Conservation (phyloP, 2,329 filamentous ascomycete species). For the Xylariomycetidae sp. region DNA sequence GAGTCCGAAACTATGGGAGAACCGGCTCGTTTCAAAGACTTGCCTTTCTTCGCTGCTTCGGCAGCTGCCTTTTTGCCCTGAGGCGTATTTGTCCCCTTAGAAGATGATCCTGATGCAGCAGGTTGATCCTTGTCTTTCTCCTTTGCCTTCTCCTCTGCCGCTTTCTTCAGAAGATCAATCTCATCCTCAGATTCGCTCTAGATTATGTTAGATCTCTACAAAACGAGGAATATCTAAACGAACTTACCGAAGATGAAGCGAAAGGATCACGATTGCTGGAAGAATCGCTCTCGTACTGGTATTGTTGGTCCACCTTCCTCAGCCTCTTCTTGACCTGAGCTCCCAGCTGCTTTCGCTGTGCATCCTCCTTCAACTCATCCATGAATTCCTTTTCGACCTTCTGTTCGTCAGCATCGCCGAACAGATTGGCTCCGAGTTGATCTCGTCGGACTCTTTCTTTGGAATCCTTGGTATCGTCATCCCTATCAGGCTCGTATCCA, state of each 20-base stretch:
- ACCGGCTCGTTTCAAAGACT: conserved; percentile 74
- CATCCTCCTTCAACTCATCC: conserved; percentile 63
- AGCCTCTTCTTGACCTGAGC: conserved; percentile 77
- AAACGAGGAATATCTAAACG: conserved; percentile 11
- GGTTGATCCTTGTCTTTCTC: conserved; percentile 52
- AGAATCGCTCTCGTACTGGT: conserved; percentile 72
- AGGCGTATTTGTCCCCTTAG: conserved; percentile 63
- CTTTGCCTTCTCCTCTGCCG: conserved; percentile 36
- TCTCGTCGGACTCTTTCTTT: conserved; percentile 71
- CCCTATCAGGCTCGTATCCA: conserved; percentile 70
- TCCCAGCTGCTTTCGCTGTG: conserved; percentile 65
- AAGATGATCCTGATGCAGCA: conserved; percentile 49
- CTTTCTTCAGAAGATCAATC: too few relatives aligned
- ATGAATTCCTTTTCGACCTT: conserved; percentile 71
- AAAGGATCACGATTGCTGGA: conserved; percentile 48
- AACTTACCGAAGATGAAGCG: conserved; percentile 42
- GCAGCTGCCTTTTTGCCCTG: conserved; percentile 42
- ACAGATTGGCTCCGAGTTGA: conserved; percentile 83
- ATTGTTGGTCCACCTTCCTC: conserved; percentile 79
- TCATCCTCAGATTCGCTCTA: conserved; percentile 32
- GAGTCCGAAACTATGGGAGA: conserved; percentile 87
- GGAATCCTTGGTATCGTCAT: conserved; percentile 72
- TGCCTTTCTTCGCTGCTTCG: conserved; percentile 49
- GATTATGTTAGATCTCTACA: conserved; percentile 15
- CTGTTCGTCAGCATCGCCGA: conserved; percentile 64